A percentile compares a stretch with the other conserved stretches of the same genome.
phyloP scores from a whole-genome alignment of 1,139 yeast genomes.

The Magnusiomyces sp. region DNA sequence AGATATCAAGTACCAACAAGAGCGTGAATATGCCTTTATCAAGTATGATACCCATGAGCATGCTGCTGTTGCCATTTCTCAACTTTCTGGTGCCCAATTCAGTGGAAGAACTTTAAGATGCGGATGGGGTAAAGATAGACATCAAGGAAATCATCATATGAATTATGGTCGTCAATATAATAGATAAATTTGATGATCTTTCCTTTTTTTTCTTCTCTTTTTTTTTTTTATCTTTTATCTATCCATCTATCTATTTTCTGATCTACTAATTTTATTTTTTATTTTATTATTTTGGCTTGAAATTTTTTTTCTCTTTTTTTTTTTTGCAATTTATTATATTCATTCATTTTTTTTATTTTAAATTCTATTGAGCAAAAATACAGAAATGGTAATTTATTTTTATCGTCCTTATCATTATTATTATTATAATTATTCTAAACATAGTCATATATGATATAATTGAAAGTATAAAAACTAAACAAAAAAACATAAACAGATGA shows the following conservation, averaged over 20 bases:
- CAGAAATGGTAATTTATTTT: no score
- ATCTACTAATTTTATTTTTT: constrained; percentile 1
- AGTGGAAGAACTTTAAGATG: constrained; percentile 75
- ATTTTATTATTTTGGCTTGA: constrained; percentile 2
- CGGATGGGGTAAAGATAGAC: constrained; percentile 73
- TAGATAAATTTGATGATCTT: not conserved
- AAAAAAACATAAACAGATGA: not conserved
- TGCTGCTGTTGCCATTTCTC: constrained; percentile 83
- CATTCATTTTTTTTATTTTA: no score
- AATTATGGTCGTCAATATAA: constrained; percentile 2
- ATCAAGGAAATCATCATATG: constrained; percentile 2
- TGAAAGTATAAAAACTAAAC: no score
- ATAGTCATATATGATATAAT: no score
- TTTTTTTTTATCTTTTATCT: no score
- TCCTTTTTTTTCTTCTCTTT: not conserved
- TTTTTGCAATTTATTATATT: no score
- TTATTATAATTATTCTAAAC: no score
- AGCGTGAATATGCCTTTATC: constrained; percentile 77
- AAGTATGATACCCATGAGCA: constrained; percentile 80
- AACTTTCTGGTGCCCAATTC: constrained; percentile 62
- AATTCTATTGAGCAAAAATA: no score
- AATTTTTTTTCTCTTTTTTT: no score
- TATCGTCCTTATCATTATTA: no score
- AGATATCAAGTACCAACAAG: constrained; percentile 74
- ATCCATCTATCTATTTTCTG: not conserved